Evolutionary conservation across 2,329 filamentous ascomycete species (phyloP), one percentile per base, ranked within the genome.

Genomic region (Pleoardoris graminearum): DNA sequence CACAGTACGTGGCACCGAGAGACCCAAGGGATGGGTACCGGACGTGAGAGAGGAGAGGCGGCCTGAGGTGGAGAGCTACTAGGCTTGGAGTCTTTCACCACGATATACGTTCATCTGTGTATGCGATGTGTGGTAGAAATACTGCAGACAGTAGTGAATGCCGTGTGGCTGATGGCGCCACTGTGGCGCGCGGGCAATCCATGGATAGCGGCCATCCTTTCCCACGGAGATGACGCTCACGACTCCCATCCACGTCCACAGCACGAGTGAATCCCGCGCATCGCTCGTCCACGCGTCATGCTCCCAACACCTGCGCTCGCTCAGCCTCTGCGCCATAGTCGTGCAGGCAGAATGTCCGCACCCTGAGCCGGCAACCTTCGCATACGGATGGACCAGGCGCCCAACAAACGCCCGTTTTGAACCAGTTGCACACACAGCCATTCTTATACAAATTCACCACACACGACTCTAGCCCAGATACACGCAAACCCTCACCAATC

Each of bases 1-100:
- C 61, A 85, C 88, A 25, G 89, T 99, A 19, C 81, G 94, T 47
- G 93, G 93, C 0, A 89, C 87, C 47, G 94, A 99, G 78, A 79
- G 91, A 57, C 93, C 93, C 0, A 90, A 88, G 68, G 93, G 93
- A 0, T 97, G 93, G 93, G 83, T 94, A 68, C 93, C 92, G 3
- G 92, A 96, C 68, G 73, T 90, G 68, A 75, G 76, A 21, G 76
- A 66, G 19, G 73, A 73, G 17, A 70, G 69, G 46, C 71, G 72
- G 50, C 66, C 68, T 23, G 72, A 73, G 55, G 75, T 78, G n/a
- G 77, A 77, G 53, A 72, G 66, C 44, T 75, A 69, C 49, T 73
- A 53, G 63, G 35, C 3, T 21, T 17, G 30, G 14, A 1, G 14
- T 8, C 25, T 36, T 17, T 25, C 21, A 17, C 14, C 43, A 44